Base-by-base conservation (phyloP, 805 yeast species). In the Hanseniaspora valbyensis region DNA sequence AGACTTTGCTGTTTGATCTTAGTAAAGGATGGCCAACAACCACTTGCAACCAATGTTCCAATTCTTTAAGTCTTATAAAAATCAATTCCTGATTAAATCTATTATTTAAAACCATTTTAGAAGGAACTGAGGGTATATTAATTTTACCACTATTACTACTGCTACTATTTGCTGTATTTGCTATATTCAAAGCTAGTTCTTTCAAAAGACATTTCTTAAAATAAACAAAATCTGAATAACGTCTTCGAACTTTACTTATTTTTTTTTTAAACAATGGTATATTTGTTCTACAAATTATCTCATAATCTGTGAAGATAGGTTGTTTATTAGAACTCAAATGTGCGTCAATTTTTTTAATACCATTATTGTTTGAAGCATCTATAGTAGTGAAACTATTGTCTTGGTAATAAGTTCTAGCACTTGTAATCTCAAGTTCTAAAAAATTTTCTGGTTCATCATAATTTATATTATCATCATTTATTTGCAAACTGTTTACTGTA, bases 381-480 rank as follows among this genome's bases (percentile, higher is more conserved):
- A 48, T 40, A 2, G 44, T 40, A 1, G 25, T 22, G 18, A 48
- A 48, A n/a, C 25, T 32, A 33, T 33, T 40, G 41, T 48, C 51
- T 21, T 48, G 51, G 53, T 56, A 52, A 39, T 62, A 65, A 5
- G 65, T 62, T 43, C 52, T 58, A 1, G 68, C 66, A 41, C 60
- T 55, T 50, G 70, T 53, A 53, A 88, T 95, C 64, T 89, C 96
- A 32, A 92, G 80, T 66, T 90, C 98, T 37, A 90, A 73, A 60
- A 88, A 86, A 66, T 87, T 86, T 65, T 92, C 97, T 0, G 96
- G 97, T 58, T 84, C 95, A 0, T 94, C 95, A 61, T 92, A 92
- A 26, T 50, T 50, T 10, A 42, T 50, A 12, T 44, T 42, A 28
- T 50, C 53, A 24, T 50, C 48, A 10, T 44, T 16, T 14, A 49